Conservation (phyloP, 345 rosid genomes). For the Salix brachista region DNA sequence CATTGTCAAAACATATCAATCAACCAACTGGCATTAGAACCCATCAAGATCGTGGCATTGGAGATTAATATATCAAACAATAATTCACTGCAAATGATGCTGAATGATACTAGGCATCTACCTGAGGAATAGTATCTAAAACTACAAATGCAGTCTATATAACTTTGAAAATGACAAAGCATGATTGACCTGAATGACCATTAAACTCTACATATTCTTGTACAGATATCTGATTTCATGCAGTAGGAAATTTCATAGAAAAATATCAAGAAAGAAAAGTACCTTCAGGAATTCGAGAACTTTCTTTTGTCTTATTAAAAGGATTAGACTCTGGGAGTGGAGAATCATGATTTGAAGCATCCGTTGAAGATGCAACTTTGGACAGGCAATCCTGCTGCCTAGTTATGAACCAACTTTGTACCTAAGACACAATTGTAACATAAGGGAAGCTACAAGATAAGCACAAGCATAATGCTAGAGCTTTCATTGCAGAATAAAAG, state of each 20-base stretch:
- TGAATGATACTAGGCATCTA: neutral
- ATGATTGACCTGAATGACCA: neutral
- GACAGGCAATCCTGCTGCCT: constrained; percentile 25
- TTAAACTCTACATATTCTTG: neutral
- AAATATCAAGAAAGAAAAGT: neutral
- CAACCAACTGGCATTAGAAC: too few relatives aligned
- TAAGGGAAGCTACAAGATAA: neutral
- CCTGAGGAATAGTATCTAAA: too few relatives aligned
- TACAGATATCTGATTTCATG: neutral
- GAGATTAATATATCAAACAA: neutral
- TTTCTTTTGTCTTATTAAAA: constrained; percentile 25
- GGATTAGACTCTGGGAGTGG: constrained; percentile 20
- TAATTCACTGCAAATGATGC: neutral
- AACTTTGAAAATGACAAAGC: neutral
- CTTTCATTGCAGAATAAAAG: neutral
- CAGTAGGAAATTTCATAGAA: neutral
- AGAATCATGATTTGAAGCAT: constrained; percentile 24
- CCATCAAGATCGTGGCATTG: too few relatives aligned
- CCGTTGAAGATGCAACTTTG: constrained; percentile 32
- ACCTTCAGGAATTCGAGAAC: constrained; percentile 39
- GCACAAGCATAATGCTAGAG: neutral
- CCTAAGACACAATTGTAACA: constrained; percentile 24
- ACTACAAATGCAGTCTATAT: too few relatives aligned
- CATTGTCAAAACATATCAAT: too few relatives aligned
- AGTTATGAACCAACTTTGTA: constrained; percentile 44